Percentiles rank a stretch among this genome's conserved stretches.
Evolutionary conservation across 176 grass and related monocot genomes (phyloP).

Genomic region (Aegilops speltoides): DNA sequence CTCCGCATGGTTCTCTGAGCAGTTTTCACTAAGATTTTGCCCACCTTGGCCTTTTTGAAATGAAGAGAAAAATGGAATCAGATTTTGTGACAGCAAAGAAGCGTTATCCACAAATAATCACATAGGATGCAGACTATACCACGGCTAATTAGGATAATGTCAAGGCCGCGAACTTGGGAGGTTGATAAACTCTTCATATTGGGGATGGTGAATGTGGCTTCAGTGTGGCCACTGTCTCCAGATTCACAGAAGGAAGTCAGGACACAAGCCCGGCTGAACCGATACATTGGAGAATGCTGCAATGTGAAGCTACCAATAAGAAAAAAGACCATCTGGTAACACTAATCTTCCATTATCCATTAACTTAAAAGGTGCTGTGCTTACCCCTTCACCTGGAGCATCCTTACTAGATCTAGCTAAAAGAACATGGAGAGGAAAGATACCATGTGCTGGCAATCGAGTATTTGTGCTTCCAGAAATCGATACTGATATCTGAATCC

Average conservation of each 20-base stretch:
- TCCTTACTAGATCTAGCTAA: constrained; percentile 52
- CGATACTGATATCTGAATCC: constrained; percentile 74
- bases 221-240: constrained; percentile 51
- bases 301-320: constrained; percentile 36
- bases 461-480: constrained; percentile 46
- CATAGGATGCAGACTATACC: constrained; percentile 50
- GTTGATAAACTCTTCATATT: constrained; percentile 56
- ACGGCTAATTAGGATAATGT: constrained; percentile 69
- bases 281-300: constrained; percentile 63
- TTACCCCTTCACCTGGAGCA: constrained; percentile 53
- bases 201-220: constrained; percentile 78
- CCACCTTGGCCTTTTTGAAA: constrained; percentile 29
- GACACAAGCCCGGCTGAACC: constrained; percentile 50
- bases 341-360: neutral
- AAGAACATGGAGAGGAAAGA: constrained; percentile 83
- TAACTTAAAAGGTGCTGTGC: constrained; percentile 16
- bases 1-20: constrained; percentile 15
- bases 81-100: constrained; percentile 35
- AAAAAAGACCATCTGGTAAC: constrained; percentile 11
- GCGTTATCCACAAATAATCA: constrained; percentile 21
- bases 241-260: constrained; percentile 60
- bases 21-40: constrained; percentile 37
- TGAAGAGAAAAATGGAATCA: constrained; percentile 30
- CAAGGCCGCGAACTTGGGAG: constrained; percentile 41
- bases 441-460: constrained; percentile 41